Evolutionary conservation across 129 eudicot genomes (phyloP).

Genomic region (Mikania micrantha): DNA sequence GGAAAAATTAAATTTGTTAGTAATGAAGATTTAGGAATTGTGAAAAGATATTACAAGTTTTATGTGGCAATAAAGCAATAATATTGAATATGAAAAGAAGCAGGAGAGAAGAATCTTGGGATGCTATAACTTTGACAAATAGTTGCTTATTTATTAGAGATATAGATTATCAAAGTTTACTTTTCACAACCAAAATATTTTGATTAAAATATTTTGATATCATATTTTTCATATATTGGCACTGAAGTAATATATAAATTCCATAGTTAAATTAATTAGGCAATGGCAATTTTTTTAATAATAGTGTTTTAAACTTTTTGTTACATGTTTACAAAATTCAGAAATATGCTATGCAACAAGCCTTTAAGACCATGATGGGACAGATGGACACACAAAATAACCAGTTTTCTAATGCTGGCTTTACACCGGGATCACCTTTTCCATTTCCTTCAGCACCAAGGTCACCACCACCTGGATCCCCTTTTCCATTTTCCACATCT

Average conservation of each 20-base stretch:
- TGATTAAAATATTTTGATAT: background rate
- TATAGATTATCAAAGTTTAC: background rate
- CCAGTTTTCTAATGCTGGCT: constrained; percentile 60
- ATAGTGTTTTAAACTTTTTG: background rate
- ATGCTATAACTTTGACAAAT: too few relatives aligned
- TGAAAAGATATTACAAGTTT: too few relatives aligned
- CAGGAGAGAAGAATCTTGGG: too few relatives aligned
- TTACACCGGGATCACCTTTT: constrained; percentile 70
- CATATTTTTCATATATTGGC: background rate
- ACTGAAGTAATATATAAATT: background rate
- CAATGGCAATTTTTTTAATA: background rate
- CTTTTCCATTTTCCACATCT: constrained; percentile 59
- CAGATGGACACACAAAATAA: constrained; percentile 83
- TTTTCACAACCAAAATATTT: background rate
- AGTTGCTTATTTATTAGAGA: too few relatives aligned
- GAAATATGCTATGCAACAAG: constrained; percentile 99
- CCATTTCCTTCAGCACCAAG: constrained; percentile 49
- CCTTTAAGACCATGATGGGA: constrained; percentile 78
- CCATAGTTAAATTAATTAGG: background rate
- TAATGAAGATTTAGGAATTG: too few relatives aligned
- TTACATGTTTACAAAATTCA: constrained; percentile 25
- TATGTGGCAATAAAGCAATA: too few relatives aligned
- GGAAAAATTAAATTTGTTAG: too few relatives aligned
- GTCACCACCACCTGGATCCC: constrained; percentile 42
- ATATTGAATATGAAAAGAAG: too few relatives aligned